Evolutionary conservation across 257 asterid species (phyloP), one percentile per base, ranked within the genome.

Genomic region (Eucommia ulmoides): DNA sequence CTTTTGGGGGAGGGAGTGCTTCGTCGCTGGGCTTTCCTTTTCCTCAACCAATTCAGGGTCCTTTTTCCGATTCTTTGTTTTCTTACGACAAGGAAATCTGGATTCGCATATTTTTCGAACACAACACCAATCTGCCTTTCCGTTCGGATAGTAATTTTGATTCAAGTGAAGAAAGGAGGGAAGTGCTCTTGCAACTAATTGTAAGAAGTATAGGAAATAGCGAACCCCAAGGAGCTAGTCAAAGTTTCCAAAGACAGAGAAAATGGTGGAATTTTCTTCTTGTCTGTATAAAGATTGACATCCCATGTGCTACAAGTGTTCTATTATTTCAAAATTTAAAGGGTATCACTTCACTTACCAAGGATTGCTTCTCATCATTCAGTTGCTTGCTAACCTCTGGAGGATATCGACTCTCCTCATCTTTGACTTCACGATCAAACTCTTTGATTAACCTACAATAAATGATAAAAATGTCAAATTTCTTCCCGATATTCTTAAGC

Each of bases 361-460:
- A 69, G 41, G 93, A 78, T 70, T 91, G 98, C 74, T 80, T 91
- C 77, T 83, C 96, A 63, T 91, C 98, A 66, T 82, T 91, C 26
- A 83, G 94, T 70, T 82, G 82, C 74, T 83, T 91, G 73, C 62
- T 85, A 48, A 86, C 77, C 62, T 83, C 95, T 2, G 87, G 78
- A 33, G 84, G 58, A 55, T 79, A 75, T 78, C 66, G 80, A 58
- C 78, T 59, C 72, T 91, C 96, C 74, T 86, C 96, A 1, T 91
- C 98, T 71, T 91, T 83, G 52, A 91, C 83, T 75, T 91, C 96
- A 56, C 89, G 89, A 62, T 91, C 98, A 71, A 86, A 83, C 69
- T 91, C 98, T 61, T 91, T 91, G 54, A 91, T 73, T 80, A 86
- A 65, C 77, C 98, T 91, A 61, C 56, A 53, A 18, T 15, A 21